Base-by-base conservation (phyloP, 441 rosid genomes). In the Pelargonium myrrhifolium region DNA sequence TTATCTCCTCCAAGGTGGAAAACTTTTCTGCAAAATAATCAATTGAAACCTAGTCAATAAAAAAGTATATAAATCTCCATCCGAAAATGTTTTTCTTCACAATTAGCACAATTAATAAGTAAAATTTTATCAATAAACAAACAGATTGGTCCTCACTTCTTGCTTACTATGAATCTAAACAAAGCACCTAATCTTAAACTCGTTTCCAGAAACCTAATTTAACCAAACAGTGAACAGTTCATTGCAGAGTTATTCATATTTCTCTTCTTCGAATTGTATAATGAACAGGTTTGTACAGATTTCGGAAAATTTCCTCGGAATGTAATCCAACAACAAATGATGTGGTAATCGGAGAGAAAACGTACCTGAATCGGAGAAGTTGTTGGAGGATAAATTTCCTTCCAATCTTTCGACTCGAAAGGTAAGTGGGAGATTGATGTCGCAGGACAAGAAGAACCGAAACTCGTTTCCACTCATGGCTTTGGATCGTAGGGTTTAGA, bases 391-490 rank as follows among this genome's bases (percentile, higher is more conserved):
- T 62, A 89, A 66, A 72, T 64, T 70, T 69, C 99, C 98, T 72
- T 89, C 94, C 62, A 94, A 80, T 74, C 89, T 80, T 79, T 92
- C 97, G 70, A 92, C 83, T 18, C 96, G 90, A 60, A 94, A 89
- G 60, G 97, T 88, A 22, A 90, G 89, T 3, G 98, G 98, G 5
- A 84, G 87, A 75, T 94, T 89, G 88, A 94, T 84, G 76, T 94
- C 99, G 82, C 93, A 87, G 18, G 99, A 92, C 67, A 94, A 74
- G 84, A 92, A 92, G 87, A 92, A 92, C 1, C 98, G 91, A 73
- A 92, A 92, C 81, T 92, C 99, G 86, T 85, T 92, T 43, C 89
- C 81, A 21, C 80, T 84, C 98, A 92, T 92, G 47, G 45, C 66
- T 9, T 45, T 65, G 28, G 15, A 21, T 22, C 9, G 51, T 65